A percentile compares a stretch with the other conserved stretches of the same genome.
Conservation (phyloP, 208 protist species). For the Trypanosoma theileri region DNA sequence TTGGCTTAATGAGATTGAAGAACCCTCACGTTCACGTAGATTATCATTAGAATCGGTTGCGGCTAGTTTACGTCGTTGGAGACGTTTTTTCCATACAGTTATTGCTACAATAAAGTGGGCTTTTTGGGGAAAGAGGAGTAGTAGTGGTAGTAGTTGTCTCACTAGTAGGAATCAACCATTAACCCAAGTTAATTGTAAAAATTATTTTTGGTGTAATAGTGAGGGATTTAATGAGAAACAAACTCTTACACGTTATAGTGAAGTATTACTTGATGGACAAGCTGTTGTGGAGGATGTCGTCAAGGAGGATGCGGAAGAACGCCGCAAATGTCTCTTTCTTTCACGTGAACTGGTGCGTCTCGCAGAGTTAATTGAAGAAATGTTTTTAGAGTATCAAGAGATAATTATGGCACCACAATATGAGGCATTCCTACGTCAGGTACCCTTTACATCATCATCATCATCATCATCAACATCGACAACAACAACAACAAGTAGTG, state of each 20-base stretch:
- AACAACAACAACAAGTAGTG: neutral
- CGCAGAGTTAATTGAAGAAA: conserved; percentile 37
- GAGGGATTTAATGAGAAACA: neutral
- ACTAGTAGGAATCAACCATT: neutral
- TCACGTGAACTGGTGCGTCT: conserved; percentile 48
- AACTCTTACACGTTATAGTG: conserved; percentile 42
- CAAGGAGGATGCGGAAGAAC: conserved; percentile 49
- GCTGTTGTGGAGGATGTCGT: conserved; percentile 51
- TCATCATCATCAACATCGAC: neutral
- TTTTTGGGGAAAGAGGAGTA: neutral
- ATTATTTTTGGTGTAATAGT: too few species aligned
- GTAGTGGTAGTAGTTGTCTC: neutral
- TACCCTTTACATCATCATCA: neutral
- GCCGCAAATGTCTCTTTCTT: conserved; percentile 44
- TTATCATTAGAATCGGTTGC: conserved; percentile 11
- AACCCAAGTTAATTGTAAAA: neutral
- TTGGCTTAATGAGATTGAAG: neutral
- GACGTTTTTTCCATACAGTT: neutral
- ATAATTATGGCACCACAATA: conserved; percentile 53
- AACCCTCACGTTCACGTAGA: neutral
- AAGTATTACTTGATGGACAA: conserved; percentile 46
- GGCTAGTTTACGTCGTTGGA: conserved; percentile 1
- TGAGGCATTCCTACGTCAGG: conserved; percentile 37
- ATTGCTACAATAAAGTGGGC: conserved; percentile 1
- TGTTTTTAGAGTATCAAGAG: conserved; percentile 54